A percentile compares a stretch with the other conserved stretches of the same genome.
Evolutionary conservation across 1,284 basidiomycete genomes (phyloP).

Genomic region (Takashimella tepidaria): DNA sequence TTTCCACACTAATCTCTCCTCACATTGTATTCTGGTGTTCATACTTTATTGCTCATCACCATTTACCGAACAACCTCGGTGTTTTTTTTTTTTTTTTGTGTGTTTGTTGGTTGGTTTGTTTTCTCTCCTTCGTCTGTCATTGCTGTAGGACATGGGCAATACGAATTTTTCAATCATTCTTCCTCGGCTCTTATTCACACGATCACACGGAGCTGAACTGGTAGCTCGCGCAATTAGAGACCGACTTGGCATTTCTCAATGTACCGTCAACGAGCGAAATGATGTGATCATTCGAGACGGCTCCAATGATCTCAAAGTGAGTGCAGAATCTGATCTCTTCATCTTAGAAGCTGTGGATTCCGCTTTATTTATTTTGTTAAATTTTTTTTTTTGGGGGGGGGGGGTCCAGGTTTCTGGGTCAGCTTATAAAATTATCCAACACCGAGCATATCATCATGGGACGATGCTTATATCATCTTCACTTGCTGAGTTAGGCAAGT

Average conservation of each 20-base stretch:
- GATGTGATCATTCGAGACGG: conserved; percentile 69
- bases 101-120: too few species aligned
- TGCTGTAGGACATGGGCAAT: conserved; percentile 81
- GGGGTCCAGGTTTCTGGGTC: conserved; percentile 81
- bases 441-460: conserved; percentile 93
- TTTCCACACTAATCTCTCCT: too few species aligned
- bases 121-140: too few species aligned
- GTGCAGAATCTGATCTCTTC: too few species aligned
- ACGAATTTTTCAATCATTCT: conserved; percentile 96
- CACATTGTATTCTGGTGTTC: too few species aligned
- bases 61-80: too few species aligned
- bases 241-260: conserved; percentile 60
- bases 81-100: too few species aligned
- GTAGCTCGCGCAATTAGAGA: conserved; percentile 70
- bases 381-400: too few species aligned
- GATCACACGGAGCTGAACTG: conserved; percentile 71
- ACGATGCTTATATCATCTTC: conserved; percentile 94
- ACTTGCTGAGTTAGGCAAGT: conserved; percentile 64
- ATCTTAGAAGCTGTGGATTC: too few species aligned
- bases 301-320: conserved; percentile 68
- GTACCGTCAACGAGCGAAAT: conserved; percentile 80
- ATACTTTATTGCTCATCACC: not conserved
- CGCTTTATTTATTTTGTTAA: too few species aligned
- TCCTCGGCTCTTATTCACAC: conserved; percentile 72
- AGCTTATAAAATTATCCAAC: conserved; percentile 91